Evolutionary conservation across 2,329 filamentous ascomycete species (phyloP).

Genomic region (Fusarium zealandicum): DNA sequence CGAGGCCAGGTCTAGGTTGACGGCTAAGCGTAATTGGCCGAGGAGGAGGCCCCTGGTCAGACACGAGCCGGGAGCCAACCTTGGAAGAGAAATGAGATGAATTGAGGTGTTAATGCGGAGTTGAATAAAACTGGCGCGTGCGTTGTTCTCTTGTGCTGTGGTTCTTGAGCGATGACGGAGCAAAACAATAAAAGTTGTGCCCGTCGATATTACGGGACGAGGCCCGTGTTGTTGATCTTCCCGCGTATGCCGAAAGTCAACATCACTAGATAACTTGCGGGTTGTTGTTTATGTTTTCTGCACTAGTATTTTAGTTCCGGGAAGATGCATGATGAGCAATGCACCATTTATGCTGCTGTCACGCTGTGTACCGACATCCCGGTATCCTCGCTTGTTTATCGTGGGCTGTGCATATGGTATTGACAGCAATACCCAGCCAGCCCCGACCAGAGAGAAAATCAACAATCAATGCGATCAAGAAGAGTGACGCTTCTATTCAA

Average conservation of each 20-base stretch:
- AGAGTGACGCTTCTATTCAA: conserved; percentile 13
- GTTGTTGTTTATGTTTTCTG: conserved; percentile 15
- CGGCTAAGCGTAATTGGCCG: conserved; percentile 28
- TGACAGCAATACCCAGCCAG: conserved; percentile 5
- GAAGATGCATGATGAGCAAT: conserved; percentile 17
- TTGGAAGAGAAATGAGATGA: conserved; percentile 37
- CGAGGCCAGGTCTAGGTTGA: conserved; percentile 12
- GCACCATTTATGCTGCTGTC: background rate
- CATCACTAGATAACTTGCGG: conserved; percentile 15
- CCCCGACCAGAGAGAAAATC: conserved; percentile 10
- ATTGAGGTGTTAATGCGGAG: conserved; percentile 27
- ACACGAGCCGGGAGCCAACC: conserved; percentile 2
- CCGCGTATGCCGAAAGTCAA: conserved; percentile 20
- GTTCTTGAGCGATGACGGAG: conserved; percentile 23
- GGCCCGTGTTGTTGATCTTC: conserved; percentile 6
- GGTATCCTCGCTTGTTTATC: conserved; percentile 13
- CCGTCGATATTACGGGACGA: background rate
- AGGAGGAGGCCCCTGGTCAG: conserved; percentile 19
- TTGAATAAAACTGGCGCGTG: background rate
- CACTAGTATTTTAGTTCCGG: background rate
- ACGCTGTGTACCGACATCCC: conserved; percentile 14
- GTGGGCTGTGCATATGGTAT: background rate
- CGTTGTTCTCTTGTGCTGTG: background rate
- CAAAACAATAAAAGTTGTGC: no score
- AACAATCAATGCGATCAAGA: conserved; percentile 10